Base-by-base conservation (phyloP, 78 protist genomes). In the Trichosphaerium sp. region DNA sequence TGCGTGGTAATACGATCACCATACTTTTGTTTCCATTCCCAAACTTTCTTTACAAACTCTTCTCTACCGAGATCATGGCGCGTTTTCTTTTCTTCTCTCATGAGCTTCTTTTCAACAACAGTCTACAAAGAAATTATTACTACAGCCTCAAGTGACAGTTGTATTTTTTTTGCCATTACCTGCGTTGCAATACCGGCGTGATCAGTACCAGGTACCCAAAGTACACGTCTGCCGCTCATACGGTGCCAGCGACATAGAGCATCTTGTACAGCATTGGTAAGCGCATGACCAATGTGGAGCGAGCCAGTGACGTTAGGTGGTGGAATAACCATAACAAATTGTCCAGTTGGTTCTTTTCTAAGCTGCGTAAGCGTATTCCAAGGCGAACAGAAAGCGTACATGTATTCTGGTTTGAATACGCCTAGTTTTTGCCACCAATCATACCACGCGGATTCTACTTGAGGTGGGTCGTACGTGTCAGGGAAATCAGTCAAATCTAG, bases 221-320 rank as follows among this genome's bases (percentile, higher is more conserved):
- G 85, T 14, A 76, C 26, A 21, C 74, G 75, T 29, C 72, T 39
- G 52, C 99, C 99, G 31, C 40, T 56, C 98, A 94, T 95, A 5
- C 97, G 71, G 62, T 87, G 84, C 88, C 88, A 88, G 39, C 97
- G 75, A 56, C 66, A 49, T 28, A 89, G 18, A 8, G 89, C 4
- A 67, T 90, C 96, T 65, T 95, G 92, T 31, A 94, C 61, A 43
- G 98, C 62, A 23, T 26, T 69, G 8, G 95, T 91, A 58, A 96
- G 79, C n/a, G 99, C 98, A 74, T 97, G 99, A 11, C 99, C 99
- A 3, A 98, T 31, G 75, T 98, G 99, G 18, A 98, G 87, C 3
- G 84, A 14, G 25, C 99, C 99, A 8, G 99, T 98, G 58, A 98
- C 99, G 80, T 98, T 98, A 31, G 99, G 99, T 37, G 99, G 99